These are phyloP conservation scores for Pestalotiopsis sp. DNA, from an alignment of 2,329 filamentous ascomycete species.

Conservation along the genomic window DNA sequence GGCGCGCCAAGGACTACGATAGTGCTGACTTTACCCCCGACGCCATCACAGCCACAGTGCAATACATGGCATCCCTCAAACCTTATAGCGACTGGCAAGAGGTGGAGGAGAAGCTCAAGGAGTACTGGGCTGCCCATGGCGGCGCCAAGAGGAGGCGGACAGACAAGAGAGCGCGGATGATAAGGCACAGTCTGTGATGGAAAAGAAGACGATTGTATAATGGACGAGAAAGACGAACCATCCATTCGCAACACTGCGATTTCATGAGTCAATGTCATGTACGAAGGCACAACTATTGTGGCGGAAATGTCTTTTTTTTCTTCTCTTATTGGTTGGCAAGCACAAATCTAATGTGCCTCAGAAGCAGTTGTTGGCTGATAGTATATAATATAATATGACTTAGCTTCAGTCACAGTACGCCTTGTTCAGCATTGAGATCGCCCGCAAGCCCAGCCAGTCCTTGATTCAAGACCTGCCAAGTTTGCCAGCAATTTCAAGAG, in stretches of 20 bases:
- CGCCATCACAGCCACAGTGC: constrained; percentile 31
- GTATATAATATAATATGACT: background rate
- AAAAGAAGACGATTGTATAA: background rate
- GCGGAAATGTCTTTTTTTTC: background rate
- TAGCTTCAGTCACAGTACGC: background rate
- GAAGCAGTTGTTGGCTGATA: background rate
- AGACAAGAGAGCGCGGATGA: background rate
- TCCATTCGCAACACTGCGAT: background rate
- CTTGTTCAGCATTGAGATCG: background rate
- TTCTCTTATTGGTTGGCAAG: background rate
- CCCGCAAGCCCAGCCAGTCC: background rate
- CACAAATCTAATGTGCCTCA: background rate
- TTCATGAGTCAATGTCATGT: background rate
- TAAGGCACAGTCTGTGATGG: background rate
- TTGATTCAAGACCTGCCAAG: background rate
- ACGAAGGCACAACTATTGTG: background rate
- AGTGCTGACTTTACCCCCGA: constrained; percentile 26
- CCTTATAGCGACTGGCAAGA: constrained; percentile 36
- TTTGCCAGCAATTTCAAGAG: background rate
- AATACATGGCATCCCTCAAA: constrained; percentile 33
- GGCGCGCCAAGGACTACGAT: constrained; percentile 31
- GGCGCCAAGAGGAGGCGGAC: background rate
- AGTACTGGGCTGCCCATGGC: constrained; percentile 9
- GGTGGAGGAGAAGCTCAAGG: constrained; percentile 31
- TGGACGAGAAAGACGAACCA: background rate